These are phyloP conservation scores for Farysia itapuensis DNA, from an alignment of 1,284 basidiomycete species.

Conservation along the genomic window DNA sequence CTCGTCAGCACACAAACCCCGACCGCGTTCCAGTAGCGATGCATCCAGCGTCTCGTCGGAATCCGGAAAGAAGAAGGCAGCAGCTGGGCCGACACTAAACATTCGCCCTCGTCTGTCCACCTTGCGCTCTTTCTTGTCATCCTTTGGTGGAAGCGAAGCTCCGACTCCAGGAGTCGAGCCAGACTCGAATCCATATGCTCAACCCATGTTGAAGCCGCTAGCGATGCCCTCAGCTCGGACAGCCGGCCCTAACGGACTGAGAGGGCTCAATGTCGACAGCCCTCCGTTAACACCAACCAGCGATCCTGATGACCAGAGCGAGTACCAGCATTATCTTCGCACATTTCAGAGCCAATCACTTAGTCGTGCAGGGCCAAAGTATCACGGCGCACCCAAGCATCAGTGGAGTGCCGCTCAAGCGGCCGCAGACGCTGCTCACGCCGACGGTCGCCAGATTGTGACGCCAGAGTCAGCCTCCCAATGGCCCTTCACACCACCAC, in stretches of 20 bases:
- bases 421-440: constrained; percentile 32
- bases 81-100: constrained; percentile 1
- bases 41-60: constrained; percentile 10
- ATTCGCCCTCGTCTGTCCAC: constrained; percentile 11
- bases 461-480: constrained; percentile 19
- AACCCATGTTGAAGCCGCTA: constrained; percentile 19
- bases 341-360: constrained; percentile 19
- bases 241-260: constrained; percentile 31
- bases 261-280: constrained; percentile 46
- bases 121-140: constrained; percentile 42
- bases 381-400: constrained; percentile 33
- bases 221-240: constrained; percentile 50
- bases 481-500: constrained; percentile 34
- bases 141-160: constrained; percentile 17
- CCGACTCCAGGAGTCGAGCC: background rate
- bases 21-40: constrained; percentile 18
- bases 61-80: constrained; percentile 20
- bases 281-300: constrained; percentile 50
- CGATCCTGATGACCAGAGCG: constrained; percentile 30
- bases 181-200: background rate
- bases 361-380: constrained; percentile 3
- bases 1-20: constrained; percentile 1
- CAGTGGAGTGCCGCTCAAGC: constrained; percentile 48
- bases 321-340: constrained; percentile 23
- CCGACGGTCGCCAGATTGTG: constrained; percentile 13